phyloP scores from a whole-genome alignment of 257 asterid species.

The Solanum chmielewskii region DNA sequence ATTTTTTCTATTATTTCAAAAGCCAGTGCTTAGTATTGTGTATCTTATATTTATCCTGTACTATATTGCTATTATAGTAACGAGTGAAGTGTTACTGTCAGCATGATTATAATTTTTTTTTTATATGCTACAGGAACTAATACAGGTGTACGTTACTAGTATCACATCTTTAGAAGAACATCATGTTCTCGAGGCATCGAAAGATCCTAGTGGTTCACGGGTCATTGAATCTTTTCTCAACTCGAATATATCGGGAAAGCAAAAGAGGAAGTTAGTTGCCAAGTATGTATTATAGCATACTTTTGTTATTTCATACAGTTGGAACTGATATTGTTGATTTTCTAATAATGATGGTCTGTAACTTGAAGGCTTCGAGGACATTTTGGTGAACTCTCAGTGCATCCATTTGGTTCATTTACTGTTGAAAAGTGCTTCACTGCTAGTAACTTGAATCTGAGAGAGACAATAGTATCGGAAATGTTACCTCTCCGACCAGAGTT shows the following conservation, averaged over 20 bases:
- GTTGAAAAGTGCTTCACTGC: conserved; percentile 75
- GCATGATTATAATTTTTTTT: neutral
- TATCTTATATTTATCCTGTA: neutral
- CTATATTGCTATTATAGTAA: neutral
- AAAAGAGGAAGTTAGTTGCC: conserved; percentile 53
- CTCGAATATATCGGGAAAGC: conserved; percentile 63
- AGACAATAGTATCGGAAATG: conserved; percentile 72
- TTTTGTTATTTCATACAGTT: neutral
- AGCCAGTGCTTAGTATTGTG: neutral
- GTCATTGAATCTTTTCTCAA: conserved; percentile 82
- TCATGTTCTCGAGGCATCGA: conserved; percentile 53
- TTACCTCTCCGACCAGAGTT: conserved; percentile 58
- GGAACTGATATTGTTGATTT: neutral
- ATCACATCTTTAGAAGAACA: conserved; percentile 60
- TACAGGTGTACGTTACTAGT: conserved; percentile 52
- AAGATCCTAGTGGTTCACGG: conserved; percentile 79
- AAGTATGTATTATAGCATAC: conserved; percentile 43
- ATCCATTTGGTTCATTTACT: conserved; percentile 69
- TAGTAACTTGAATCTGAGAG: conserved; percentile 59
- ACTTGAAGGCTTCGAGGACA: conserved; percentile 66
- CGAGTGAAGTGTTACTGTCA: neutral
- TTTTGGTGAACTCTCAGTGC: conserved; percentile 84
- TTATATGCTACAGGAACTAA: conserved; percentile 40
- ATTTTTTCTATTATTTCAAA: neutral
- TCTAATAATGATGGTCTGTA: neutral